Conservation (phyloP, 805 yeast genomes). For the Suhomyces faveliae region DNA sequence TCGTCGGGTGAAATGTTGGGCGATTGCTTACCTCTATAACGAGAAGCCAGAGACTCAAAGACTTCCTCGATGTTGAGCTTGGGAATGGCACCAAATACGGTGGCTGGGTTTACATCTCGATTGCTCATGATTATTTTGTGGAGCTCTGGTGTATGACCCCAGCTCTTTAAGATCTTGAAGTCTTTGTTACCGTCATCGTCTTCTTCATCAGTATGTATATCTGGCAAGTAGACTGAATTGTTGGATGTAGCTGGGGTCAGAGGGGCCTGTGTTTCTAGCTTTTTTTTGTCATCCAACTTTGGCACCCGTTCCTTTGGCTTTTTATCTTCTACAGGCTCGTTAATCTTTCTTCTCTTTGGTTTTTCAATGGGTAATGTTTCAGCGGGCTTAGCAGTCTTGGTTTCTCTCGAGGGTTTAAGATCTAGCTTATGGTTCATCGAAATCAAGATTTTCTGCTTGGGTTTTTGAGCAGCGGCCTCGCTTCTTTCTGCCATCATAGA, state of each 20-base stretch:
- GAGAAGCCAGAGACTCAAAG: slow-evolving; percentile 52
- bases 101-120: slow-evolving; percentile 55
- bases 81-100: slow-evolving; percentile 73
- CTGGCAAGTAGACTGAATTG: slow-evolving; percentile 31
- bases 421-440: slow-evolving; percentile 22
- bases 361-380: background rate
- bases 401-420: slow-evolving; percentile 1
- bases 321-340: background rate
- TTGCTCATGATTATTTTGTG: slow-evolving; percentile 25
- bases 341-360: background rate
- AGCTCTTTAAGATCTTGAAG: slow-evolving; percentile 25
- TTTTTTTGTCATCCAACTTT: background rate
- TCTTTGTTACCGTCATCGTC: slow-evolving; percentile 20
- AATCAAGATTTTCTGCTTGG: slow-evolving; percentile 27
- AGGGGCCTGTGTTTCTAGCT: slow-evolving; percentile 1
- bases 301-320: background rate
- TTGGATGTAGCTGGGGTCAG: slow-evolving; percentile 15
- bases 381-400: background rate
- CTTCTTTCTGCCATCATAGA: slow-evolving; percentile 29
- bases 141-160: slow-evolving; percentile 43
- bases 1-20: slow-evolving; percentile 41
- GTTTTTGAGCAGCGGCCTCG: slow-evolving; percentile 26
- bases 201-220: slow-evolving; percentile 43
- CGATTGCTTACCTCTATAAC: slow-evolving; percentile 54
- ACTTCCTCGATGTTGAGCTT: slow-evolving; percentile 68